Evolutionary conservation across 441 rosid genomes (phyloP).

Genomic region (Eutrema salsugineum): DNA sequence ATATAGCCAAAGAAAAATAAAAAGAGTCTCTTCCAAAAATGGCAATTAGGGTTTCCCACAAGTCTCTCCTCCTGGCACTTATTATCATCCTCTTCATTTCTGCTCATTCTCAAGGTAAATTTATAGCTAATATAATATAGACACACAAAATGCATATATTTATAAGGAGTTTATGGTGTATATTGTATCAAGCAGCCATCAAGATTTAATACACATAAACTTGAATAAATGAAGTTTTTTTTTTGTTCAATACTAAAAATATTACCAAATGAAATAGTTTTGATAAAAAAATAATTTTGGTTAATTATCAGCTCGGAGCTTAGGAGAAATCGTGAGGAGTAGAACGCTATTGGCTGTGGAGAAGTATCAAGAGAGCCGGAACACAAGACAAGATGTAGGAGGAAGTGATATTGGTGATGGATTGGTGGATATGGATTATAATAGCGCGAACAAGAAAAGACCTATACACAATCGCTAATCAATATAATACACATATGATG

Average conservation of each 20-base stretch:
- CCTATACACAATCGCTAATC: conserved; percentile 28
- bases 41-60: conserved; percentile 33
- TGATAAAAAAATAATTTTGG: neutral
- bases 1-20: neutral
- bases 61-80: conserved; percentile 18
- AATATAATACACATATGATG: neutral
- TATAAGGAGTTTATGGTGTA: neutral
- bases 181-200: neutral
- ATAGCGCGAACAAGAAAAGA: conserved; percentile 32
- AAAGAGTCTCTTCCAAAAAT: conserved; percentile 19
- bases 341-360: conserved; percentile 1
- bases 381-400: conserved; percentile 15
- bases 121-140: neutral
- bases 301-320: conserved; percentile 14
- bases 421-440: conserved; percentile 34
- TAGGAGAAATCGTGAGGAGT: conserved; percentile 6
- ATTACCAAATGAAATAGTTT: neutral
- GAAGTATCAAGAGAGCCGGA: conserved; percentile 17
- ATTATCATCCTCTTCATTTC: conserved; percentile 24
- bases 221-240: neutral
- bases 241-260: neutral
- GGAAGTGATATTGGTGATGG: conserved; percentile 30
- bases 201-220: neutral
- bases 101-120: conserved; percentile 27
- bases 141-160: neutral